Base-by-base conservation (phyloP, 352 stramenopile genomes). In the Phytophthora idaei region DNA sequence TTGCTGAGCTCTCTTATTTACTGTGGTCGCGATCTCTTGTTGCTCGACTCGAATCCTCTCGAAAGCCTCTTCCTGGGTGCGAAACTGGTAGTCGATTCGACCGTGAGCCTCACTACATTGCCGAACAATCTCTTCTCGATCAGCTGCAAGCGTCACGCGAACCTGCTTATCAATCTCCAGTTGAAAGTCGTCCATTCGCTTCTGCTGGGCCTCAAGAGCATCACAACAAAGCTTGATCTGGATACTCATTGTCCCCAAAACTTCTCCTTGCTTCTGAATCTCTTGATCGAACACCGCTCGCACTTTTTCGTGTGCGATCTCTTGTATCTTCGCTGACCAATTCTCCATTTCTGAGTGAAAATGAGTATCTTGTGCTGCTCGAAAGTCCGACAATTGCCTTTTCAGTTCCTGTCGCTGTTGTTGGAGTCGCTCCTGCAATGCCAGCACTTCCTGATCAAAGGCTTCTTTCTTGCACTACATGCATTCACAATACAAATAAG, bases 361-460 rank as follows among this genome's bases (percentile, higher is more conserved):
- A 21, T 59, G 29, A 1, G 57, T 34, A 42, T 72, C 63, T 63
- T 76, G 63, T 5, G 29, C n/a, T 37, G 37, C 21, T 62, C 61
- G 51, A 4, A 72, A 51, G 36, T 51, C 45, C 2, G 64, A 53
- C 21, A 21, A 21, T 21, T 21, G 21, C 21, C 57, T 56, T 7
- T 64, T 45, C 9, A 76, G 51, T 11, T 89, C 65, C 7, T 69
- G 28, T 25, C 67, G 59, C 11, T 84, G 55, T 1, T 73, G n/a
- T 6, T 84, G 64, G 1, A 77, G 41, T 36, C 50, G 52, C 4
- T 69, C 37, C 5, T 85, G 72, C 3, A 90, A 31, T 1, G 21
- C 62, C 25, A 76, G 31, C 2, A 90, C 51, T 64, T 88, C 80
- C n/a, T 71, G 67, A 44, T 87, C 80, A 39, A 89, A 76, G 9